Evolutionary conservation across 2,329 filamentous ascomycete genomes (phyloP), one percentile per base, ranked within the genome.

Genomic region (Fusarium beomiforme): DNA sequence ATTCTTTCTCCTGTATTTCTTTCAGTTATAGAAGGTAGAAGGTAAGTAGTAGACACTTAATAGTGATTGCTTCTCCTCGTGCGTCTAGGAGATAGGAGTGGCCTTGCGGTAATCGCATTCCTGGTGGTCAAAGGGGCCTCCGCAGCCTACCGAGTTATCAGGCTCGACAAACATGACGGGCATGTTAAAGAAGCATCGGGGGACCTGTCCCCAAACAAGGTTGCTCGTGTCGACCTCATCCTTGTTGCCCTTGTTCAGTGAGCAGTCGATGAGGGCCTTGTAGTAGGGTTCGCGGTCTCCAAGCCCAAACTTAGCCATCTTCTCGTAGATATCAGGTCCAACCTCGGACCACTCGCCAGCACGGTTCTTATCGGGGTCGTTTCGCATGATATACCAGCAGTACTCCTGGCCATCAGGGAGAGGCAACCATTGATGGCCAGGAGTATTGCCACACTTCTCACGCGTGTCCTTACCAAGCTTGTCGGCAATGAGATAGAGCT

Each of bases 301-400:
- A 3, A 73, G 23, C 4, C 67, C 71, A 6, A 63, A 73, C 0
- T 21, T 31, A 6, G 55, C 60, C 71, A 73, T 73, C 43, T 73
- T 67, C 2, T 72, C 29, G 23, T 73, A 73, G 11, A 73, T 72
- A 0, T 63, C 71, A 2, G 29, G 31, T 0, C 14, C 47, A 3
- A 58, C 68, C 7, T 73, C 70, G 3, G 39, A 23, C 67, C 54
- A 66, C 8, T 39, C 58, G 1, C 57, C 54, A 1, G 47, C 19
- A 3, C 57, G 39, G 33, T 41, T 66, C 3, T 37, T 49, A 39
- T 69, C 46, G 4, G 64, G 54, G 2, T 63, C 41, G 11, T 73
- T 67, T 4, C 60, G 54, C 71, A 70, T 70, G 10, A 73, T 69
- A 17, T 73, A 73, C 36, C 64, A 73, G 58, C 71, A 73, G 43